Conservation (phyloP, 495 filamentous ascomycete species). For the Xylaria bambusicola region DNA sequence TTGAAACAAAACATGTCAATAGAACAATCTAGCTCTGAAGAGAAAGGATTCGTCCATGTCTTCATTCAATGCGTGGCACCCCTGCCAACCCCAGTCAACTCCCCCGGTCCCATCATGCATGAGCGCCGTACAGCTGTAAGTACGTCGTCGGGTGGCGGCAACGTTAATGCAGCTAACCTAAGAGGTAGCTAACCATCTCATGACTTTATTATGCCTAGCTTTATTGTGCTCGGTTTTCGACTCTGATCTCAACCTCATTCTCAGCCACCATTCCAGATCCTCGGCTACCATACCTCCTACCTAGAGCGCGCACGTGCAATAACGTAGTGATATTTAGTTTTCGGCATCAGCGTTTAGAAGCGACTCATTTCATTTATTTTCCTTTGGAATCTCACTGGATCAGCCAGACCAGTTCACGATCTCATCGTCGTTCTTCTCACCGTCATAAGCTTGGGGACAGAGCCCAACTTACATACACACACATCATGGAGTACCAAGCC, state of each 20-base stretch:
- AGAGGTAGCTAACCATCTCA: background rate
- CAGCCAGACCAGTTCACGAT: background rate
- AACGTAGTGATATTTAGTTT: no score
- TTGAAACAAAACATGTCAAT: background rate
- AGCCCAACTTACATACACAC: no score
- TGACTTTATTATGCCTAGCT: background rate
- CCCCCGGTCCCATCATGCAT: constrained; percentile 2
- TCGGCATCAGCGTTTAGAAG: no score
- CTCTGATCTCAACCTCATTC: no score
- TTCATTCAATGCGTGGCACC: background rate
- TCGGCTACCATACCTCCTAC: no score
- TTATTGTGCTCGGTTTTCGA: background rate
- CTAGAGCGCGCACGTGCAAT: no score
- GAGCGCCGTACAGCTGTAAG: background rate
- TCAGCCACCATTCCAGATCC: no score
- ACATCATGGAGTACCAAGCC: constrained; percentile 6
- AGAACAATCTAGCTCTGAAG: background rate
- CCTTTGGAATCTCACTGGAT: no score
- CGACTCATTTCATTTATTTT: no score
- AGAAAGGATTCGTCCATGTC: background rate
- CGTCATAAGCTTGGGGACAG: background rate
- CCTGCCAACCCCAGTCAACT: background rate
- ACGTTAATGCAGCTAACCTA: background rate
- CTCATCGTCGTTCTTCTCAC: background rate
- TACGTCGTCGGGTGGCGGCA: background rate